Evolutionary conservation across 371 early-diverging fungal genomes (phyloP), one percentile per base, ranked within the genome.

Genomic region (Mortierella sp.): DNA sequence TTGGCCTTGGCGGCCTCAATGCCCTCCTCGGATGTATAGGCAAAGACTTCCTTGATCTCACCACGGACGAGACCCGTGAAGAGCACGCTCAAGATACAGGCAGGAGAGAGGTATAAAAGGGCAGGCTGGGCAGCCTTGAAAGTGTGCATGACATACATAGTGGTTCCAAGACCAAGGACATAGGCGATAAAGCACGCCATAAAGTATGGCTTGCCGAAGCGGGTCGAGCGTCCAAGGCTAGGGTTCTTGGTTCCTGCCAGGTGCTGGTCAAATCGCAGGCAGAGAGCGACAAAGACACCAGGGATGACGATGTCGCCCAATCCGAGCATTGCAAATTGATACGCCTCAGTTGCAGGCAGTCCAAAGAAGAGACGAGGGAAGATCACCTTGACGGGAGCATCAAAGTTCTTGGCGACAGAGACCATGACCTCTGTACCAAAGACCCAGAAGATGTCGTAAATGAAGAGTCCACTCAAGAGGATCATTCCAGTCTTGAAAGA

Each of bases 351-450:
- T 37, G 79, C 75, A 28, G 72, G 61, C 66, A 90, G 54, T 32
- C 79, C 87, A 58, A 90, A 82, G 44, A 92, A 81, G 37, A 91
- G 81, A 51, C 90, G 88, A n/a, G 98, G 97, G 84, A 90, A 97
- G 50, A 96, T 83, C 19, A 99, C 90, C 86, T 98, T 98, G 82
- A 99, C 94, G 44, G 99, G 99, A 1, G 94, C 95, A 75, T 99
- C 97, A 83, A 98, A 93, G 72, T 89, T 91, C 84, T 94, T 96
- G 46, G 99, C 99, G 34, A 99, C 99, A 0, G 94, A 92, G 24
- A 98, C 97, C 99, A 99, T 99, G 51, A 99, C 99, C 54, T 95
- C 95, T 2, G 98, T 97, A 30, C 97, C 97, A 86, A 98, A 99
- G 55, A 99, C 99, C 98, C 98, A 99, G 71, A 98, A 99, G 57